These are phyloP conservation scores for Tubosaeta sp. DNA, from an alignment of 768 basidiomycete genomes.

Conservation along the genomic window DNA sequence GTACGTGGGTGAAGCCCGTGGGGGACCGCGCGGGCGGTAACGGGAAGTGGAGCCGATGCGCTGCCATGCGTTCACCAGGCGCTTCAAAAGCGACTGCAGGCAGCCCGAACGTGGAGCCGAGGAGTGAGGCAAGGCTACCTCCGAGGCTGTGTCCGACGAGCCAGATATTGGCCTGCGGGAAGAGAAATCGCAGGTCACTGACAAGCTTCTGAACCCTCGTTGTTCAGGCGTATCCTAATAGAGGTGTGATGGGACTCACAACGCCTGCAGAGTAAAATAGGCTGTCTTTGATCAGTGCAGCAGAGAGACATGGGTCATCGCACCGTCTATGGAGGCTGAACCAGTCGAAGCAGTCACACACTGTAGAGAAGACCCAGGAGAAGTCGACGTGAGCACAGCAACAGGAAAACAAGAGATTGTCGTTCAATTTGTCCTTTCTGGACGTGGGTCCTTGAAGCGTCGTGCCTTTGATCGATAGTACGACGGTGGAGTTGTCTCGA, in stretches of 20 bases:
- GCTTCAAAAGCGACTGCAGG: constrained; percentile 64
- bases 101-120: constrained; percentile 61
- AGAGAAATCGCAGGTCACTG: constrained; percentile 53
- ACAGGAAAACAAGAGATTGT: constrained; percentile 85
- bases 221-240: constrained; percentile 7
- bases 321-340: constrained; percentile 60
- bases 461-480: constrained; percentile 90
- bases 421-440: constrained; percentile 90
- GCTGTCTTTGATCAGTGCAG: constrained; percentile 81
- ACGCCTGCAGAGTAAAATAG: constrained; percentile 91
- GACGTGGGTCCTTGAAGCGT: constrained; percentile 82
- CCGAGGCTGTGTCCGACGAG: constrained; percentile 61
- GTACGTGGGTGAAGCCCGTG: constrained; percentile 18
- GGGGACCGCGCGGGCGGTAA: constrained; percentile 35
- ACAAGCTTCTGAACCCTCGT: constrained; percentile 42
- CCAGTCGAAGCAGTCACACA: constrained; percentile 77
- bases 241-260: constrained; percentile 40
- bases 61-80: constrained; percentile 60
- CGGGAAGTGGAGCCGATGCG: constrained; percentile 59
- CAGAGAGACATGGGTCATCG: constrained; percentile 74
- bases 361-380: constrained; percentile 79
- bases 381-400: constrained; percentile 90
- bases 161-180: constrained; percentile 59
- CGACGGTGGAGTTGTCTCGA: constrained; percentile 72
- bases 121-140: constrained; percentile 58